Evolutionary conservation across 225 moss, liverwort and hornwort genomes (phyloP), one percentile per base, ranked within the genome.

Genomic region (Thuidium tamariscinum): DNA sequence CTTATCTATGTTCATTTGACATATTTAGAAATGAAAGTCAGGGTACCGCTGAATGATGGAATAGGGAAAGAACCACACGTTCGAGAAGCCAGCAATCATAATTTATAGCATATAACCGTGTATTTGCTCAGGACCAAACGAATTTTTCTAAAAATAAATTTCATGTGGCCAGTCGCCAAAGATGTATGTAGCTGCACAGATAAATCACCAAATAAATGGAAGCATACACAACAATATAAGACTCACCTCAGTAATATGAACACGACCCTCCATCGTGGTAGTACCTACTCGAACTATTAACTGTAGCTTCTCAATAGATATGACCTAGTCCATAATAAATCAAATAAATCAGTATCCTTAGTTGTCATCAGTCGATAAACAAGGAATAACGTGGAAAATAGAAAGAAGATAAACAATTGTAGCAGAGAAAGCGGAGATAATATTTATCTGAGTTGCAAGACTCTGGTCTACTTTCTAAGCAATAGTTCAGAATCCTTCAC

Each of bases 171-270:
- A 42, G 42, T 70, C 41, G 29, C 42, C n/a, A 72, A 85, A 46
- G 63, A 49, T n/a, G 44, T 46, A 74, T n/a, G 19, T 23, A 71
- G 49, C 51, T 56, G 82, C 56, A 79, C 70, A 54, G 66, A 48
- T 37, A 42, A 41, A 74, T 39, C 46, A 56, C 44, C 27, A 63
- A 73, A 64, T 72, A 9, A 68, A 68, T 72, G 55, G 44, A 74
- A 77, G 48, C 25, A 39, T 48, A 25, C 8, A 42, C 25, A 88
- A 51, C 54, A 82, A 72, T 66, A 41, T 37, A 22, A 86, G 46
- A 61, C 86, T 89, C 87, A 96, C 99, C 96, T 99, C 96, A 54
- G 96, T 93, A 74, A 99, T 92, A 46, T 97, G 96, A 84, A 99
- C 89, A 67, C 91, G 85, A 81, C 99, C 99, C 85, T 90, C 91